Evolutionary conservation across 139 green algal genomes (phyloP).

Genomic region (Marvania coccoides): DNA sequence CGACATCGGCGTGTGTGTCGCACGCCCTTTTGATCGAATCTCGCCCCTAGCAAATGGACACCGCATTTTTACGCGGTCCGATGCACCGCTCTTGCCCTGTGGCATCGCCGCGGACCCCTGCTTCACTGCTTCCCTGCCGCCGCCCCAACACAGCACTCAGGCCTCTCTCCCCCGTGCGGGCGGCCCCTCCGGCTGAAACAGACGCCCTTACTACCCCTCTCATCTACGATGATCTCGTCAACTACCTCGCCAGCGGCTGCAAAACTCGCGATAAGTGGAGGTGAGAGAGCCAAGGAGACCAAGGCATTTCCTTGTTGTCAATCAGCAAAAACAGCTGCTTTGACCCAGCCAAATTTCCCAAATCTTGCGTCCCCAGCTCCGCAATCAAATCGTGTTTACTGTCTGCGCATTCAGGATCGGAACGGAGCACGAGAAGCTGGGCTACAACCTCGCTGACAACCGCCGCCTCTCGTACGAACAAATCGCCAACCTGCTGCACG

Average conservation of each 20-base stretch:
- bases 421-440: constrained; percentile 99
- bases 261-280: constrained; percentile 70
- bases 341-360: too few relatives aligned
- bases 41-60: too few relatives aligned
- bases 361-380: too few relatives aligned
- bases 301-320: too few relatives aligned
- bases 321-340: too few relatives aligned
- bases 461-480: constrained; percentile 64
- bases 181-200: neutral
- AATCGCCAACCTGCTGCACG: constrained; percentile 69
- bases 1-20: too few relatives aligned
- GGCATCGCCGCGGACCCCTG: neutral
- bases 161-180: neutral
- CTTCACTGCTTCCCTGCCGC: neutral
- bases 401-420: constrained; percentile 69
- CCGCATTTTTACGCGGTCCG: too few relatives aligned
- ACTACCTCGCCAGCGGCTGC: constrained; percentile 71
- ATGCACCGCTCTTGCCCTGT: too few relatives aligned
- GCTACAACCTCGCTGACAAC: constrained; percentile 63
- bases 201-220: constrained; percentile 21
- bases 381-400: too few relatives aligned
- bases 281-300: too few relatives aligned
- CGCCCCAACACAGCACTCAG: neutral
- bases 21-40: too few relatives aligned
- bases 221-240: constrained; percentile 68